phyloP scores from a whole-genome alignment of 1,284 basidiomycete genomes.

The Apiotrichum akiyoshidainum region DNA sequence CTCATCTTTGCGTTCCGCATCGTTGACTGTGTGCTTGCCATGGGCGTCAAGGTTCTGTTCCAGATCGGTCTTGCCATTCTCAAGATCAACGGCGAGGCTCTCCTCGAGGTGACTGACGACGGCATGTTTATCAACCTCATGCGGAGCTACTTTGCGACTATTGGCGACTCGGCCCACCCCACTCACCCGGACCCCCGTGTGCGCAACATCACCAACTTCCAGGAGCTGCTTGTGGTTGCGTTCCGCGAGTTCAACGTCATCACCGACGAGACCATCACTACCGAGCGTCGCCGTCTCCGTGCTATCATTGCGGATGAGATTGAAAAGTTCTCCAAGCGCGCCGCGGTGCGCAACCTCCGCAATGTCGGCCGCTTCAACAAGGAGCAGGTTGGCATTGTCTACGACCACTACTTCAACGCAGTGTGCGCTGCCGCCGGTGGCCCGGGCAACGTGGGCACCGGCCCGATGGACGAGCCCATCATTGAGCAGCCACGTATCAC shows the following conservation, averaged over 20 bases:
- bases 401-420: slow-evolving; percentile 85
- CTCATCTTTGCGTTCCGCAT: slow-evolving; percentile 98
- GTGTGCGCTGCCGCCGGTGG: slow-evolving; percentile 66
- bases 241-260: slow-evolving; percentile 97
- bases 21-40: slow-evolving; percentile 98
- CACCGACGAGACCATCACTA: slow-evolving; percentile 89
- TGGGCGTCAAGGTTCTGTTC: slow-evolving; percentile 97
- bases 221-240: slow-evolving; percentile 90
- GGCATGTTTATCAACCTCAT: slow-evolving; percentile 94
- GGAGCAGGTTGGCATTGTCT: slow-evolving; percentile 83
- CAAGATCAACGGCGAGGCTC: slow-evolving; percentile 94
- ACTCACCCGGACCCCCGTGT: slow-evolving; percentile 81
- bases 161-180: slow-evolving; percentile 94
- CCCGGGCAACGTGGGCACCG: slow-evolving; percentile 13
- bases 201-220: slow-evolving; percentile 94
- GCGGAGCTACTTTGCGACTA: slow-evolving; percentile 88
- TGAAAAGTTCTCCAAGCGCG: slow-evolving; percentile 93
- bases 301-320: slow-evolving; percentile 90
- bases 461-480: slow-evolving; percentile 30
- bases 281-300: slow-evolving; percentile 81
- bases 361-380: slow-evolving; percentile 78
- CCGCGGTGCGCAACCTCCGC: slow-evolving; percentile 84
- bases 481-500: slow-evolving; percentile 42
- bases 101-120: slow-evolving; percentile 95
- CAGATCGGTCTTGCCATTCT: slow-evolving; percentile 79